Conservation (phyloP, 1,139 yeast genomes). For the Suhomyces yuchorum region DNA sequence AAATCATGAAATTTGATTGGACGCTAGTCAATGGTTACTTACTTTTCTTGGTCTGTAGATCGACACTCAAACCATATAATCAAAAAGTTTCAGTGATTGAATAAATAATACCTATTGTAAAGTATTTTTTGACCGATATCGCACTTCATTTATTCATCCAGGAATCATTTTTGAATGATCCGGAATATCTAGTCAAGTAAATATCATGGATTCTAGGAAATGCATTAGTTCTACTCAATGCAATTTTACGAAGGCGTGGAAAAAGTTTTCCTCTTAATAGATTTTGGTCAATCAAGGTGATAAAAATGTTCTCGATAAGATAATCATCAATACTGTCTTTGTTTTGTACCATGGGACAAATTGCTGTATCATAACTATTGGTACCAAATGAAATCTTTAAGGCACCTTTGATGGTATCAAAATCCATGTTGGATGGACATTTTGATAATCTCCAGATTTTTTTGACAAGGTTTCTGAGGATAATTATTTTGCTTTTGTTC, state of each 20-base stretch:
- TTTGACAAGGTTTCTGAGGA: constrained; percentile 49
- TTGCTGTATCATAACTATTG: constrained; percentile 5
- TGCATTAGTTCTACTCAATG: constrained; percentile 51
- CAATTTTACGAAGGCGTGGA: constrained; percentile 44
- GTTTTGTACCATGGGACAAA: constrained; percentile 14
- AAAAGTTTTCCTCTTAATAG: constrained; percentile 55
- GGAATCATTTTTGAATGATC: constrained; percentile 15
- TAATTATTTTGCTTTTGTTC: constrained; percentile 44
- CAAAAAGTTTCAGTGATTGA: no score
- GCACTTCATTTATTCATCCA: constrained; percentile 17
- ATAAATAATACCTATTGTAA: background rate
- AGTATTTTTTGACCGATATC: no score
- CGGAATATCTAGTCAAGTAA: constrained; percentile 27
- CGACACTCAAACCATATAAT: no score
- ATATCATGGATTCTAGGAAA: constrained; percentile 50
- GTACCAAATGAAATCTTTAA: constrained; percentile 19
- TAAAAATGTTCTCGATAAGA: constrained; percentile 49
- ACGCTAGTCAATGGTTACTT: no score
- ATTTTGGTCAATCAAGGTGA: constrained; percentile 54
- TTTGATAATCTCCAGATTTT: constrained; percentile 37
- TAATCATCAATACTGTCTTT: constrained; percentile 29
- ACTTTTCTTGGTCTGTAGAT: no score
- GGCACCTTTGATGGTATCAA: constrained; percentile 29
- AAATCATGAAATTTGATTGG: no score
- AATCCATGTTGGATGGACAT: constrained; percentile 32